phyloP scores from a whole-genome alignment of 148 eudicot genomes.

The Bassia scoparia region DNA sequence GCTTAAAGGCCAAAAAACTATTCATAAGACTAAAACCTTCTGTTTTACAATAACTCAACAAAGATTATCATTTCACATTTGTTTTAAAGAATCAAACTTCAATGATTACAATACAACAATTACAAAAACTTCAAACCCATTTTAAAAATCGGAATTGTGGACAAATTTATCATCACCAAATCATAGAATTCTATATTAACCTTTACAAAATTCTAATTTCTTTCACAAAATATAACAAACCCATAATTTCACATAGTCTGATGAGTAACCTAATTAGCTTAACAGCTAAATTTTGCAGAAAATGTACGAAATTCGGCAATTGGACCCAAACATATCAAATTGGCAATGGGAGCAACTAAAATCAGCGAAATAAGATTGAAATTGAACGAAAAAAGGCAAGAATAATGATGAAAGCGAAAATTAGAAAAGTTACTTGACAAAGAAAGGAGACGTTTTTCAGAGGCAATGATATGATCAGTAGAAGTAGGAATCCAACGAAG shows the following conservation, averaged over 20 bases:
- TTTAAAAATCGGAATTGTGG: neutral
- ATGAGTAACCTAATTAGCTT: neutral
- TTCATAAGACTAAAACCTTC: neutral
- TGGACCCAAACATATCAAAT: neutral
- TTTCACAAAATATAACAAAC: neutral
- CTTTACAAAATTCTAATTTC: no score
- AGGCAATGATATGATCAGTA: conserved; percentile 71
- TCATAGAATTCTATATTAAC: no score
- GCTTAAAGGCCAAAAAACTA: no score
- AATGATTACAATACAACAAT: neutral
- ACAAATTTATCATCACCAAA: neutral
- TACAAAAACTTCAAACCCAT: neutral
- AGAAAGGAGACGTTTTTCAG: conserved; percentile 89
- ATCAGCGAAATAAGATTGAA: neutral
- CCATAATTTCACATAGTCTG: neutral
- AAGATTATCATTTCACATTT: neutral
- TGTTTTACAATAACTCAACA: neutral
- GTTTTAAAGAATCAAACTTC: neutral
- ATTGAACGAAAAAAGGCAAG: neutral
- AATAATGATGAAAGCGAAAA: neutral
- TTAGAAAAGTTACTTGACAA: conserved; percentile 52
- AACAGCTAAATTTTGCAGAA: no score
- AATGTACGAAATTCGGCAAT: neutral
- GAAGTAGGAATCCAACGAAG: conserved; percentile 81
- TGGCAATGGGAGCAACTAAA: neutral